Evolutionary conservation across 1,139 yeast species (phyloP), one percentile per base, ranked within the genome.

Genomic region (Hemisphaericaspora lyxosophila): DNA sequence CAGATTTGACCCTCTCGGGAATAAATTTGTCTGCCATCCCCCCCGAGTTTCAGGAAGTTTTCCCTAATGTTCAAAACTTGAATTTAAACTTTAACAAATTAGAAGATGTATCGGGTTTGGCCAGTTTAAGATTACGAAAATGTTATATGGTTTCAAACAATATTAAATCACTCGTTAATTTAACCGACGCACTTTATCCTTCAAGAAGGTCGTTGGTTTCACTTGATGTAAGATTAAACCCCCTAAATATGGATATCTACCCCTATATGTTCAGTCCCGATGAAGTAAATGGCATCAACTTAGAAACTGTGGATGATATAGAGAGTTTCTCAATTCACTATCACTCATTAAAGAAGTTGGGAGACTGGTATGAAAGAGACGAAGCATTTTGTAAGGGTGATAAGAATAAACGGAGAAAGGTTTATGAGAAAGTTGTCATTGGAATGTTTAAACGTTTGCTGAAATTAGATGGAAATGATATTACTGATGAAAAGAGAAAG

Each of bases 201-300:
- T 53, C 64, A 1, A 54, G 78, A 31, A 39, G 50, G 6, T 49
- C 61, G 1, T 54, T 78, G 40, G 61, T 55, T 39, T 57, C 64
- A 8, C 50, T 78, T 14, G 84, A 78, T 51, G 47, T 75, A 32
- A 59, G 83, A 37, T 69, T 76, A 40, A 79, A 79, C 47, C 73
- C 79, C 7, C 48, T 76, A 29, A 77, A 71, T 30, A 56, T 60
- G 26, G 70, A 66, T 11, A 62, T 75, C 32, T 78, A 78, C 50
- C 80, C 82, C 0, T 75, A 65, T 49, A 75, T 78, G 2, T 77
- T 77, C 53, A 70, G 68, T 43, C 73, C 75, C 3, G 63, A 69
- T 13, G 78, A 74, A 43, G 47, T 64, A 14, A 68, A 62, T 17
- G 40, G 42, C 4, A 69, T 70, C 14, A 70, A 68, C 26, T 51